A percentile compares a stretch with the other conserved stretches of the same genome.
Conservation (phyloP, 345 rosid species). For the Aethionema arabicum region DNA sequence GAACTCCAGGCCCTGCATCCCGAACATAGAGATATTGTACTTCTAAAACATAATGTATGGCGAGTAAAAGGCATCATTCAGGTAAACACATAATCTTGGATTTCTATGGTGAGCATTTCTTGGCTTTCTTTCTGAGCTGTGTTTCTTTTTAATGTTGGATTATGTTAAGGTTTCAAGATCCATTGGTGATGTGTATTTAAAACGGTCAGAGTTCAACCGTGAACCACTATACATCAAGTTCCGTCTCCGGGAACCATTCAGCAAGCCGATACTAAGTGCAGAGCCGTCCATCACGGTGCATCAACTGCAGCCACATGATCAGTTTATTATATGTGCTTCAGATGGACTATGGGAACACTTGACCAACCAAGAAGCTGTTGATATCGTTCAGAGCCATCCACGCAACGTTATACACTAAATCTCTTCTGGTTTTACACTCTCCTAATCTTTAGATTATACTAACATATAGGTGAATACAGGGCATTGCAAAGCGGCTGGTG, state of each 20-base stretch:
- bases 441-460: background rate
- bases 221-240: conserved; percentile 71
- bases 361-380: conserved; percentile 81
- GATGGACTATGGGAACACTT: conserved; percentile 90
- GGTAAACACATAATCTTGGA: conserved; percentile 34
- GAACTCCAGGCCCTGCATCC: conserved; percentile 74
- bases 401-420: conserved; percentile 49
- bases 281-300: conserved; percentile 73
- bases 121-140: conserved; percentile 22
- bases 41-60: conserved; percentile 84
- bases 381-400: conserved; percentile 63
- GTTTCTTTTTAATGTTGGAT: background rate
- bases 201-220: conserved; percentile 76
- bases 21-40: conserved; percentile 70
- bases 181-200: conserved; percentile 83
- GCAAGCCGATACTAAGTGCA: conserved; percentile 63
- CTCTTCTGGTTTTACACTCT: background rate
- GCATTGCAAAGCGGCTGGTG: conserved; percentile 75
- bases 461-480: conserved; percentile 46
- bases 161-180: conserved; percentile 65
- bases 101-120: background rate
- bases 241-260: conserved; percentile 67
- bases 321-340: conserved; percentile 75
- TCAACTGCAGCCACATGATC: conserved; percentile 61
- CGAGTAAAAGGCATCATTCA: conserved; percentile 89